A percentile compares a stretch with the other conserved stretches of the same genome.
These are phyloP conservation scores for Talaromyces sp. DNA, from an alignment of 2,329 filamentous ascomycete genomes.

Conservation along the genomic window DNA sequence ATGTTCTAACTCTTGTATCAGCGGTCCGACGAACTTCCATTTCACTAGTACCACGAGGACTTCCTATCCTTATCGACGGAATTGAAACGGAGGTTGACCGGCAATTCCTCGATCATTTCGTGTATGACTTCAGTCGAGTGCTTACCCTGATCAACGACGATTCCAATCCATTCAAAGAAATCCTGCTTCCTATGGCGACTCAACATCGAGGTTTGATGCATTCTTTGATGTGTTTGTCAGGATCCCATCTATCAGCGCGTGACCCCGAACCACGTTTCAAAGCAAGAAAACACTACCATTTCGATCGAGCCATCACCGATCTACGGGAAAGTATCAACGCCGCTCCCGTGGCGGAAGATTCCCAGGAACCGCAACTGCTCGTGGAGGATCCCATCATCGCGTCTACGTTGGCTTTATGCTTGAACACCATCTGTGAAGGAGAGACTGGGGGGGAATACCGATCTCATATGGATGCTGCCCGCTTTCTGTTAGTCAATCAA, in stretches of 20 bases:
- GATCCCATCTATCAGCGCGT: conserved; percentile 61
- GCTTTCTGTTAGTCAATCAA: conserved; percentile 60
- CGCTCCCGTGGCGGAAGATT: conserved; percentile 19
- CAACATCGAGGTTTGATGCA: conserved; percentile 82
- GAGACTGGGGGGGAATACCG: conserved; percentile 65
- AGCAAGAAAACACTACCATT: conserved; percentile 52
- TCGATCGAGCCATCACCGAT: conserved; percentile 40
- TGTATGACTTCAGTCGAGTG: conserved; percentile 70
- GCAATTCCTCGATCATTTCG: conserved; percentile 78
- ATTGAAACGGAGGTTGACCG: conserved; percentile 76
- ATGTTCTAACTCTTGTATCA: conserved; percentile 16
- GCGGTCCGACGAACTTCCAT: conserved; percentile 30
- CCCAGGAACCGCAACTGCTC: conserved; percentile 33
- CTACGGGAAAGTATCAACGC: conserved; percentile 38
- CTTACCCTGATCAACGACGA: conserved; percentile 76
- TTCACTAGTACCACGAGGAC: conserved; percentile 37
- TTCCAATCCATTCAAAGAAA: conserved; percentile 79
- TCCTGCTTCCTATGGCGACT: conserved; percentile 75
- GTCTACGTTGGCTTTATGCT: conserved; percentile 54
- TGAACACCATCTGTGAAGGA: conserved; percentile 58
- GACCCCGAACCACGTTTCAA: conserved; percentile 48
- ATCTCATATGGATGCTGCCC: conserved; percentile 72
- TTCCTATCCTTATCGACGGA: conserved; percentile 66
- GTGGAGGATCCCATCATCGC: conserved; percentile 58
- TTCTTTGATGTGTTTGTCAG: conserved; percentile 76